Evolutionary conservation across 1,284 basidiomycete genomes (phyloP).

Genomic region (Apiotrichum brassicae): DNA sequence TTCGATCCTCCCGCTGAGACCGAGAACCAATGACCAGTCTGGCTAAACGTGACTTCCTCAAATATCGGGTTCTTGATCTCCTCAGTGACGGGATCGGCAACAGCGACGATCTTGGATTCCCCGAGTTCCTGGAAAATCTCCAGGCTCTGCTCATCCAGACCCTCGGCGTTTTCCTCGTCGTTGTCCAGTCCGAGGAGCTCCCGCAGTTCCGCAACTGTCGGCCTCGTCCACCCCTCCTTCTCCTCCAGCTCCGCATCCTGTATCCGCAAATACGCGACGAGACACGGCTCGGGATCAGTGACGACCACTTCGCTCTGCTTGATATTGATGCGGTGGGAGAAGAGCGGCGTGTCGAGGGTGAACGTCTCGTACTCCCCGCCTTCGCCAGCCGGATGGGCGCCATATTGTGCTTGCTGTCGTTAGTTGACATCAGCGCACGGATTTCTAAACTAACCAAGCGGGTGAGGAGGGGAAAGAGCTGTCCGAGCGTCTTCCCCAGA

Average conservation of each 20-base stretch:
- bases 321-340: conserved; percentile 68
- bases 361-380: conserved; percentile 97
- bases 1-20: conserved; percentile 23
- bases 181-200: conserved; percentile 32
- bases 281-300: conserved; percentile 54
- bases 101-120: too few relatives aligned
- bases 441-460: conserved; percentile 57
- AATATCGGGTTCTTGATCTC: too few relatives aligned
- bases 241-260: conserved; percentile 58
- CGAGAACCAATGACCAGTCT: conserved; percentile 35
- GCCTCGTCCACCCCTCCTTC: conserved; percentile 49
- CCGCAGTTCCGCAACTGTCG: conserved; percentile 25
- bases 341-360: conserved; percentile 83
- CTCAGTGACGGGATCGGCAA: too few relatives aligned
- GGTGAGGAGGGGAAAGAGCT: conserved; percentile 68
- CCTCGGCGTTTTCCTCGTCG: conserved; percentile 16
- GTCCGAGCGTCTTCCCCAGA: conserved; percentile 67
- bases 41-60: conserved; percentile 18
- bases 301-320: conserved; percentile 61
- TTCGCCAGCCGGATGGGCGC: conserved; percentile 92
- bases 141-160: conserved; percentile 24
- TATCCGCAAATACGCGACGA: conserved; percentile 80
- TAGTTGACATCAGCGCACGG: neutral
- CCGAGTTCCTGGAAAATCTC: conserved; percentile 13
- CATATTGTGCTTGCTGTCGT: conserved; percentile 68